phyloP scores from a whole-genome alignment of 2,329 filamentous ascomycete genomes.

The Calonectria montana region DNA sequence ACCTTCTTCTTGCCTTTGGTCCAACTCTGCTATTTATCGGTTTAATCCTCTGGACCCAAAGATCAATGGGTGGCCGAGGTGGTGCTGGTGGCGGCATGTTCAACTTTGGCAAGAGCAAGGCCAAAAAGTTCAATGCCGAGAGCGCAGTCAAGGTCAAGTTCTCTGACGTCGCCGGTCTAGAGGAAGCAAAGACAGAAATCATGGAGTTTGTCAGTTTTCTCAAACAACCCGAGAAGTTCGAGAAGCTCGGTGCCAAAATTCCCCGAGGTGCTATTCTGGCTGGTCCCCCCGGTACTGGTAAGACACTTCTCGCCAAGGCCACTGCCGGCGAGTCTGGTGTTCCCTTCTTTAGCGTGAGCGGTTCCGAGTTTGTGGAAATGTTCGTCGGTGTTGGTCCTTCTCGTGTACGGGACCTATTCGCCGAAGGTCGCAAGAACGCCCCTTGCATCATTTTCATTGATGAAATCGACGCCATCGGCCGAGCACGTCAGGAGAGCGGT shows the following conservation, averaged over 20 bases:
- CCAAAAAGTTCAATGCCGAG: constrained; percentile 98
- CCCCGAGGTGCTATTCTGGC: constrained; percentile 96
- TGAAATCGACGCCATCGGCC: constrained; percentile 97
- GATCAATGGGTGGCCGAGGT: constrained; percentile 77
- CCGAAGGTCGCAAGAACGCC: constrained; percentile 93
- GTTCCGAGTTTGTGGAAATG: constrained; percentile 99
- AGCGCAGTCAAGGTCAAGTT: constrained; percentile 97
- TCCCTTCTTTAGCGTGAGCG: constrained; percentile 97
- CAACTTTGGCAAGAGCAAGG: constrained; percentile 93
- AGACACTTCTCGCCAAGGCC: constrained; percentile 95
- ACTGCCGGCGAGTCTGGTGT: constrained; percentile 97
- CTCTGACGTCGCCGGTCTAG: constrained; percentile 95
- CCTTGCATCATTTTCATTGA: constrained; percentile 99
- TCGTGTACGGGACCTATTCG: constrained; percentile 92
- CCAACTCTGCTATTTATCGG: constrained; percentile 90
- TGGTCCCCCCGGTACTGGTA: constrained; percentile 98
- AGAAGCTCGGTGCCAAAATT: constrained; percentile 96
- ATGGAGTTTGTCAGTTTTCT: constrained; percentile 99
- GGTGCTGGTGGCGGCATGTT: constrained; percentile 83
- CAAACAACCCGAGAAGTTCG: constrained; percentile 91
- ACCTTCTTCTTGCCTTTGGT: constrained; percentile 80
- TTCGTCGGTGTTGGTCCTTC: constrained; percentile 99
- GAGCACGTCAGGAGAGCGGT: constrained; percentile 84
- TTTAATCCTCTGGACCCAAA: constrained; percentile 81
- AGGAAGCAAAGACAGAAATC: constrained; percentile 97